Evolutionary conservation across 208 protist species (phyloP).

Genomic region (Acanthamoeba comandoni): DNA sequence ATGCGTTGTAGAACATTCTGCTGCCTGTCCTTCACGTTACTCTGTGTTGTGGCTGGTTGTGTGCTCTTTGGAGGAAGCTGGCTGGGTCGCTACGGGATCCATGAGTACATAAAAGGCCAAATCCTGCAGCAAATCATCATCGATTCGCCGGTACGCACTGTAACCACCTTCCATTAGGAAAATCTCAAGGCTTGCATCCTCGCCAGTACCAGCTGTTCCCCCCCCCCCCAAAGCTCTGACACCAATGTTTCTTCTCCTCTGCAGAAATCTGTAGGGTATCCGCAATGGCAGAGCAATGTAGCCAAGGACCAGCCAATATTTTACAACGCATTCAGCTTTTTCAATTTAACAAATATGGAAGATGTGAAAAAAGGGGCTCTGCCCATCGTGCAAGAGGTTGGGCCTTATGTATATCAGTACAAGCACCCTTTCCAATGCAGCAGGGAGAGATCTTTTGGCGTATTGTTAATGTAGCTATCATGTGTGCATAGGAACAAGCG

Average conservation of each 20-base stretch:
- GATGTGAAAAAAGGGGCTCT: constrained; percentile 34
- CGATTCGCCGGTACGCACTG: constrained; percentile 16
- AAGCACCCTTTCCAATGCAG: not conserved
- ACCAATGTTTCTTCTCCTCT: not conserved
- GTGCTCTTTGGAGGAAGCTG: constrained; percentile 19
- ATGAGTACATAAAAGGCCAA: not conserved
- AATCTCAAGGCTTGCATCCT: not conserved
- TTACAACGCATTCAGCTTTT: constrained; percentile 22
- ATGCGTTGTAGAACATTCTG: too few species aligned
- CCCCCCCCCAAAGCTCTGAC: not conserved
- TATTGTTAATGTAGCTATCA: constrained; percentile 6
- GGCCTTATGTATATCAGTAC: constrained; percentile 59
- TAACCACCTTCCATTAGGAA: not conserved
- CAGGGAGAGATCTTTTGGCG: not conserved
- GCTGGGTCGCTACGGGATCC: not conserved
- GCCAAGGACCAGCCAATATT: not conserved
- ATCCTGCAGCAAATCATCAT: constrained; percentile 67
- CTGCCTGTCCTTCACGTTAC: constrained; percentile 15
- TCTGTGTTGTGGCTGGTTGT: constrained; percentile 12
- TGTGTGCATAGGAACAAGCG: constrained; percentile 41
- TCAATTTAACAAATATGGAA: constrained; percentile 57
- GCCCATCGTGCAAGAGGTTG: constrained; percentile 56
- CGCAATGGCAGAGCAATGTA: constrained; percentile 41
- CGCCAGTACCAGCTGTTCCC: not conserved
- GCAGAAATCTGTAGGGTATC: not conserved